A percentile compares a stretch with the other conserved stretches of the same genome.
These are phyloP conservation scores for Boechera retrofracta DNA, from an alignment of 345 rosid species.

Conservation along the genomic window DNA sequence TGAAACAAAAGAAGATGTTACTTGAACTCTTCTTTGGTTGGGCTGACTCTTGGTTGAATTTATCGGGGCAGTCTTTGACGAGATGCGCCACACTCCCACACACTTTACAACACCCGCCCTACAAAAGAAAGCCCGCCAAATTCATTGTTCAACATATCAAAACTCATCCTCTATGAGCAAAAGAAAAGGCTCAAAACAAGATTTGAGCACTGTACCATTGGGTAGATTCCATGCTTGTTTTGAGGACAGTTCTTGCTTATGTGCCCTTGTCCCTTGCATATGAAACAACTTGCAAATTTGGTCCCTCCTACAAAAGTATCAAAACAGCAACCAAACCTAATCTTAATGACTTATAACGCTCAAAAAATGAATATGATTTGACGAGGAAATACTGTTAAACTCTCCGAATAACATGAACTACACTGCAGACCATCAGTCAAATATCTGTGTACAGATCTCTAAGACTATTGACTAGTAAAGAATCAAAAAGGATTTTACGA, in stretches of 20 bases:
- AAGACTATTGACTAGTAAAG: too few relatives aligned
- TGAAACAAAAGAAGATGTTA: conserved; percentile 38
- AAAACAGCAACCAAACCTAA: conserved; percentile 15
- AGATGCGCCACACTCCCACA: conserved; percentile 95
- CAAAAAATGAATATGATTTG: background rate
- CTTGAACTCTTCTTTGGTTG: conserved; percentile 45
- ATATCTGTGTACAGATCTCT: background rate
- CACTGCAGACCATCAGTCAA: background rate
- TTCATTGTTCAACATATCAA: background rate
- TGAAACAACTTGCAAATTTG: conserved; percentile 84
- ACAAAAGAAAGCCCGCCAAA: conserved; percentile 18
- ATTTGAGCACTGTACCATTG: conserved; percentile 65
- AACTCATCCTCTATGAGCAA: background rate
- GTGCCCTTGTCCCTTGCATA: conserved; percentile 82
- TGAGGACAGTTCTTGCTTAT: conserved; percentile 91
- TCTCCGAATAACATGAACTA: conserved; percentile 10
- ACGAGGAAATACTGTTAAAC: background rate
- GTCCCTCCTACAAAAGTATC: conserved; percentile 69
- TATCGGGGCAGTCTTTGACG: conserved; percentile 89
- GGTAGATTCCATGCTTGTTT: conserved; percentile 86
- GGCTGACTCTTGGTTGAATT: conserved; percentile 48
- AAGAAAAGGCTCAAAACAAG: conserved; percentile 1
- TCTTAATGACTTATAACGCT: background rate
- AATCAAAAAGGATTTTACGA: too few relatives aligned
- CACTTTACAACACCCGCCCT: conserved; percentile 95